Evolutionary conservation across 306 rosid genomes (phyloP).

Genomic region (Quercus suber): DNA sequence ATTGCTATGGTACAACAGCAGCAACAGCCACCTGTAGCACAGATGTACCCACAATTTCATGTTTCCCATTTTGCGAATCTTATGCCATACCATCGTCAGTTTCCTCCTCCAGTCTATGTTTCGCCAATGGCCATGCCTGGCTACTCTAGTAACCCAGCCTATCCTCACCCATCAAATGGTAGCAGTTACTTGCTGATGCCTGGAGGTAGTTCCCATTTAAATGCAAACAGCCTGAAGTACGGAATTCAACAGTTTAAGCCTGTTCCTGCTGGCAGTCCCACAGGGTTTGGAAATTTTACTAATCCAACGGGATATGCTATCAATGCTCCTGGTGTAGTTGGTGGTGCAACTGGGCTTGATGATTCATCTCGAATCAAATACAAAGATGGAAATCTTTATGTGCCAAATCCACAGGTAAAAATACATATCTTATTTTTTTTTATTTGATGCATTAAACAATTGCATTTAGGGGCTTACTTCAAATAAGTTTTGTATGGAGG

Average conservation of each 20-base stretch:
- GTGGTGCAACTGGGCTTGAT: conserved; percentile 73
- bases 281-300: conserved; percentile 80
- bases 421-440: neutral
- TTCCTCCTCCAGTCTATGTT: conserved; percentile 82
- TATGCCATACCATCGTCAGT: conserved; percentile 93
- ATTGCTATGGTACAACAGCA: conserved; percentile 81
- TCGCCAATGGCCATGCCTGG: conserved; percentile 99
- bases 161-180: conserved; percentile 88
- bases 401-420: conserved; percentile 90
- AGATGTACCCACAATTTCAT: conserved; percentile 97
- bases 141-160: conserved; percentile 77
- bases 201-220: conserved; percentile 85
- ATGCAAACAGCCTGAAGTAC: conserved; percentile 81
- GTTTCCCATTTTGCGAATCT: conserved; percentile 82
- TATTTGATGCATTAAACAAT: neutral
- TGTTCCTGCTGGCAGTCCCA: conserved; percentile 76
- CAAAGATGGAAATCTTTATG: conserved; percentile 85
- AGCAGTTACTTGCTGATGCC: conserved; percentile 92
- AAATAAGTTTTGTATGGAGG: neutral
- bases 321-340: conserved; percentile 80
- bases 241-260: conserved; percentile 95
- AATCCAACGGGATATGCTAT: conserved; percentile 85
- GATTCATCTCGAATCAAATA: conserved; percentile 91
- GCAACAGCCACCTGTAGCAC: conserved; percentile 66
- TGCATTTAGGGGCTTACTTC: neutral